Conservation (phyloP, 2,329 filamentous ascomycete species). For the Aspergillus bombycis region DNA sequence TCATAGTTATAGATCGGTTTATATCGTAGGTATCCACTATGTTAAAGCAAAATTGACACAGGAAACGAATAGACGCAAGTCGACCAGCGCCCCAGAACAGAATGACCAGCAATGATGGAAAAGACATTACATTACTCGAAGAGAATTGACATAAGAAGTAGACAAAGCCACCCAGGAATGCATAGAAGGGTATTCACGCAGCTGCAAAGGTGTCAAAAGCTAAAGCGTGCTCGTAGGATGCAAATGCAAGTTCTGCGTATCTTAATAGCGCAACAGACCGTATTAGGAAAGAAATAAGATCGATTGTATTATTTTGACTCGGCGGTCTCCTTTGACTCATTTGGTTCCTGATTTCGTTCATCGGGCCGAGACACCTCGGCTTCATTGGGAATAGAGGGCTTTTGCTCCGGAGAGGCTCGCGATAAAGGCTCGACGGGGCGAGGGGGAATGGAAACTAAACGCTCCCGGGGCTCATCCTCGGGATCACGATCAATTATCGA, state of each 20-base stretch:
- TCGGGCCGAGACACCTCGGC: slow-evolving; percentile 15
- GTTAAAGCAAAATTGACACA: slow-evolving; percentile 10
- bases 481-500: slow-evolving; percentile 44
- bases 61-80: slow-evolving; percentile 17
- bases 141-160: slow-evolving; percentile 11
- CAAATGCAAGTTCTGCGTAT: slow-evolving; percentile 18
- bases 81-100: slow-evolving; percentile 19
- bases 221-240: slow-evolving; percentile 23
- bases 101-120: slow-evolving; percentile 4
- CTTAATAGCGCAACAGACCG: slow-evolving; percentile 4
- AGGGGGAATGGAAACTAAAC: slow-evolving; percentile 20
- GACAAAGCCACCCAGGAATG: slow-evolving; percentile 21
- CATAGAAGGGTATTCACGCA: slow-evolving; percentile 26
- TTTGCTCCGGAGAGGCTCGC: slow-evolving; percentile 21
- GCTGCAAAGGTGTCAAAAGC: slow-evolving; percentile 15
- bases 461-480: slow-evolving; percentile 28
- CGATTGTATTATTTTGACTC: slow-evolving; percentile 22
- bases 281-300: slow-evolving; percentile 12
- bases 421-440: slow-evolving; percentile 23
- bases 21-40: slow-evolving; percentile 5
- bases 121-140: slow-evolving; percentile 27
- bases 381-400: slow-evolving; percentile 12
- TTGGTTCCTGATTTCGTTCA: slow-evolving; percentile 29
- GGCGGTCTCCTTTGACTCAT: slow-evolving; percentile 27
- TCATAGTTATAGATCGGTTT: slow-evolving; percentile 3